Conservation (phyloP, 23 red algal genomes). For the Cyanidioschyzon merolae region DNA sequence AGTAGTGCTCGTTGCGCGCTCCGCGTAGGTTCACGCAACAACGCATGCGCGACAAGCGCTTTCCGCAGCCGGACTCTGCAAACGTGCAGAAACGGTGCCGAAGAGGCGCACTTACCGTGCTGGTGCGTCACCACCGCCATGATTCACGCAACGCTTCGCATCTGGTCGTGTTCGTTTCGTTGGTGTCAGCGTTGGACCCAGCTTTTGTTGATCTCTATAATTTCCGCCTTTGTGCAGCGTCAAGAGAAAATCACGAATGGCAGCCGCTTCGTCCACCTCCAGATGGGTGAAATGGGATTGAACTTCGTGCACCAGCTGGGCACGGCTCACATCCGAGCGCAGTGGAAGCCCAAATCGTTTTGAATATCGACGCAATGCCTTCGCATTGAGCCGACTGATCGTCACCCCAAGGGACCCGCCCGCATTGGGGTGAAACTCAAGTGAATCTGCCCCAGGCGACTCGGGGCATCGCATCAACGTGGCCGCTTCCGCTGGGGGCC, state of each 20-base stretch:
- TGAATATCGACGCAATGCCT: constrained; percentile 46
- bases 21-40: too few relatives aligned
- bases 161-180: background rate
- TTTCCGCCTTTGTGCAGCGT: constrained; percentile 2
- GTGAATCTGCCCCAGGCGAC: background rate
- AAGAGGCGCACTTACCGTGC: too few relatives aligned
- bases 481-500: background rate
- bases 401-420: background rate
- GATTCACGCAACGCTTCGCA: background rate
- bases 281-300: constrained; percentile 52
- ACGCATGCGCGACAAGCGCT: too few relatives aligned
- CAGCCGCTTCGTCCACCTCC: constrained; percentile 53
- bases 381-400: constrained; percentile 41
- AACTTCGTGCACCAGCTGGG: constrained; percentile 62
- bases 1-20: too few relatives aligned
- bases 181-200: background rate
- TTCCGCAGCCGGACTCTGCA: too few relatives aligned
- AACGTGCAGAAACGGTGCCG: too few relatives aligned
- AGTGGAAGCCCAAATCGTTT: constrained; percentile 47
- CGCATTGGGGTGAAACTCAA: background rate
- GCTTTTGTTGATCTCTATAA: background rate
- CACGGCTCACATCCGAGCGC: constrained; percentile 43
- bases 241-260: constrained; percentile 54
- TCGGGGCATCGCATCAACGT: background rate
- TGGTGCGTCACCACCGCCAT: too few relatives aligned